Evolutionary conservation across 441 rosid genomes (phyloP).

Genomic region (Isatis lusitanica): DNA sequence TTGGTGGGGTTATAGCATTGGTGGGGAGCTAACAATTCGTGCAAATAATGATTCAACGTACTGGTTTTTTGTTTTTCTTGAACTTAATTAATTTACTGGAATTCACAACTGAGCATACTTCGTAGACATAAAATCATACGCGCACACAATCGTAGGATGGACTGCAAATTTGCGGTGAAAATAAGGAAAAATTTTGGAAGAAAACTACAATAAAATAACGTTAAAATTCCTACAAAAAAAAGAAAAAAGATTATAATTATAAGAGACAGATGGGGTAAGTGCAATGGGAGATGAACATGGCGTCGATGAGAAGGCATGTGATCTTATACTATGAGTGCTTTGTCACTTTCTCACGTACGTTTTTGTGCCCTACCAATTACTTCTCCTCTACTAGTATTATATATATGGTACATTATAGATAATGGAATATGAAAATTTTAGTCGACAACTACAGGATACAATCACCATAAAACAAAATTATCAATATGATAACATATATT

Average conservation of each 20-base stretch:
- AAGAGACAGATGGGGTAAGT: slow-evolving; percentile 35
- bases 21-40: background rate
- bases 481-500: background rate
- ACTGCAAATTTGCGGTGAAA: background rate
- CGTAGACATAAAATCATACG: background rate
- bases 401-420: background rate
- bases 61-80: no score
- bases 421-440: background rate
- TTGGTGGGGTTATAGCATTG: background rate
- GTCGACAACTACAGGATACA: background rate
- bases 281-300: slow-evolving; percentile 38
- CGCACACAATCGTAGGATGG: background rate
- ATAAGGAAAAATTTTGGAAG: background rate
- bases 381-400: slow-evolving; percentile 18
- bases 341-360: slow-evolving; percentile 37
- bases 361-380: slow-evolving; percentile 33
- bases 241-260: background rate
- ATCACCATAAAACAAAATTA: background rate
- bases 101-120: slow-evolving; percentile 3
- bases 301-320: slow-evolving; percentile 33
- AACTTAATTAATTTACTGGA: background rate
- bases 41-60: background rate
- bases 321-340: slow-evolving; percentile 34
- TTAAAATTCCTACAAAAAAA: background rate
- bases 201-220: background rate